phyloP scores from a whole-genome alignment of 495 filamentous ascomycete genomes.

The Neurospora pannonica region DNA sequence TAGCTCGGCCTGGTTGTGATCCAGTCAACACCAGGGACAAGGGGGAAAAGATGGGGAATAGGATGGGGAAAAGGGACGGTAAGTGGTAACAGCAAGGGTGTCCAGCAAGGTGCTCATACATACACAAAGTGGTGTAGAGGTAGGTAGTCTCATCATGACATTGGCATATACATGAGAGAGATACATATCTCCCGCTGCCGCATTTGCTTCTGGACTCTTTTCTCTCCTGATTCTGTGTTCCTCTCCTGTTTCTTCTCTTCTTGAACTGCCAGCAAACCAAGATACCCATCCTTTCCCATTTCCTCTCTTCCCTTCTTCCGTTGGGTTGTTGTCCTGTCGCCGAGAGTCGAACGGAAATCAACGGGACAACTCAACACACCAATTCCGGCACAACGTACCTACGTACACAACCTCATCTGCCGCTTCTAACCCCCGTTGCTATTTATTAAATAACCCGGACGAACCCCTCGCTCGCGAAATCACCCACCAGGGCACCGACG shows the following conservation, averaged over 20 bases:
- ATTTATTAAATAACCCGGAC: neutral
- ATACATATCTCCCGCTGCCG: neutral
- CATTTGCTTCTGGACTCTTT: neutral
- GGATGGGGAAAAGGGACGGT: neutral
- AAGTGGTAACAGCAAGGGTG: neutral
- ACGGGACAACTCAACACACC: neutral
- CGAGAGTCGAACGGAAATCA: neutral
- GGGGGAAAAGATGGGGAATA: neutral
- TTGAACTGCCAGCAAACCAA: neutral
- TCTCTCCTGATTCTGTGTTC: neutral
- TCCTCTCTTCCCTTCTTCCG: neutral
- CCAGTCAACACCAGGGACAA: neutral
- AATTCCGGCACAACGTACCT: neutral
- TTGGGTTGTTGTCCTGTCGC: neutral
- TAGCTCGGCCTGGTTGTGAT: neutral
- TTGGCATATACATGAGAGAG: neutral
- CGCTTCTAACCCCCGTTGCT: constrained; percentile 1
- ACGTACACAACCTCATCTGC: constrained; percentile 1
- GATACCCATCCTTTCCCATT: neutral
- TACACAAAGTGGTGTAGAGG: too few relatives aligned
- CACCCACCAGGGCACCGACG: neutral
- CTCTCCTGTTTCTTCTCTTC: neutral
- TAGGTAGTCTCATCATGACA: too few relatives aligned
- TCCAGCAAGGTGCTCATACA: too few relatives aligned
- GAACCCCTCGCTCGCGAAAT: neutral